A percentile compares a stretch with the other conserved stretches of the same genome.
These are phyloP conservation scores for Alternaria incomplexa DNA, from an alignment of 2,329 filamentous ascomycete genomes.

Conservation along the genomic window DNA sequence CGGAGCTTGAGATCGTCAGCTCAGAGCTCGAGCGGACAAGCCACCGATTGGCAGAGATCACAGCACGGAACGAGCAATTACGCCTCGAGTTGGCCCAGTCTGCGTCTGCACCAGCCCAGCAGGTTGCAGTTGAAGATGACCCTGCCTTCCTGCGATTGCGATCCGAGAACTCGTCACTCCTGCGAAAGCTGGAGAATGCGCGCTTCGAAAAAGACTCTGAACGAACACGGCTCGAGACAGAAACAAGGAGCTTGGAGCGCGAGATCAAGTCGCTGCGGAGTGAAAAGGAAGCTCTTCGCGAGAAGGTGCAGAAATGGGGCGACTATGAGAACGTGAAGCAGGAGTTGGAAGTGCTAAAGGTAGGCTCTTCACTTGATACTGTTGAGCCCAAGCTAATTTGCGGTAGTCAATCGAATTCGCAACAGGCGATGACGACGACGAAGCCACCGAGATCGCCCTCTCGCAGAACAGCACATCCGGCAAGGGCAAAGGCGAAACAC, in stretches of 20 bases:
- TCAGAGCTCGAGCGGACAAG: conserved; percentile 91
- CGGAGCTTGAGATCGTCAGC: conserved; percentile 91
- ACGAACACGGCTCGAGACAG: conserved; percentile 76
- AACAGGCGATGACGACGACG: conserved; percentile 74
- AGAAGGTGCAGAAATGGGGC: conserved; percentile 84
- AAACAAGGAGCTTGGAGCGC: conserved; percentile 78
- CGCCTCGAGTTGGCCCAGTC: conserved; percentile 88
- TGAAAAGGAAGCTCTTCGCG: conserved; percentile 79
- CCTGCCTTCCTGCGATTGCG: conserved; percentile 85
- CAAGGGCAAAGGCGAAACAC: conserved; percentile 74
- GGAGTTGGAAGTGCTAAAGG: conserved; percentile 91
- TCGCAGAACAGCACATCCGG: conserved; percentile 57
- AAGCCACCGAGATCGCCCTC: conserved; percentile 40
- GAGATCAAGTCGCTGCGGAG: conserved; percentile 75
- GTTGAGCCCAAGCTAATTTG: conserved; percentile 12
- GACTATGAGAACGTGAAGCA: conserved; percentile 98
- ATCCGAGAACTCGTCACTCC: conserved; percentile 89
- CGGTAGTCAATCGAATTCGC: conserved; percentile 88
- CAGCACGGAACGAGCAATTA: conserved; percentile 92
- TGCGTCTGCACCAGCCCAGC: conserved; percentile 71
- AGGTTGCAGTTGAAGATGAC: conserved; percentile 79
- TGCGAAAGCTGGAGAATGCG: conserved; percentile 84
- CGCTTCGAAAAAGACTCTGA: conserved; percentile 84
- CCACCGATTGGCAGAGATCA: conserved; percentile 83
- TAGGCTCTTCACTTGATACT: conserved; percentile 23